Percentiles rank a stretch among this genome's conserved stretches.
phyloP scores from a whole-genome alignment of 2,329 filamentous ascomycete species.

The Colletotrichum echinochloae region DNA sequence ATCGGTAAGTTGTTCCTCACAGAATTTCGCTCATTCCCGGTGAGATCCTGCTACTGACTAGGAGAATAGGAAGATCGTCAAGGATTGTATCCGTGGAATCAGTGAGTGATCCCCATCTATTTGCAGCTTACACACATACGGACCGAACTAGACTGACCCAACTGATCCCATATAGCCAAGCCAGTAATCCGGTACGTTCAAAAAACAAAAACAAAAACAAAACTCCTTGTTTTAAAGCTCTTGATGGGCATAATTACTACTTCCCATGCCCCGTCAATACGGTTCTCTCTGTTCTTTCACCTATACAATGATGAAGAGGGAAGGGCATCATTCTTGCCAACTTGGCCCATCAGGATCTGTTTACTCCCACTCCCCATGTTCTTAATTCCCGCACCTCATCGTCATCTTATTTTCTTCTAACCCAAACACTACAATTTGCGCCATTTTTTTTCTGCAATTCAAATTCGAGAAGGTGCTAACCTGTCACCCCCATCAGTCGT shows the following conservation, averaged over 20 bases:
- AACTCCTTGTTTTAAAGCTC: constrained; percentile 10
- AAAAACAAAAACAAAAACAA: no score
- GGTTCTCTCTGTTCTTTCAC: not conserved
- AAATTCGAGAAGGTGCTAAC: not conserved
- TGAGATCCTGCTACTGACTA: not conserved
- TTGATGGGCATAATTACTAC: not conserved
- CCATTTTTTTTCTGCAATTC: not conserved
- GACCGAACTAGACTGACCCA: constrained; percentile 28
- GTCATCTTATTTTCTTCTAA: not conserved
- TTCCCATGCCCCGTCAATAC: constrained; percentile 22
- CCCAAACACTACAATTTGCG: not conserved
- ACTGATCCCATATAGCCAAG: constrained; percentile 56
- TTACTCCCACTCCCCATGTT: not conserved
- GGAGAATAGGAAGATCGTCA: constrained; percentile 58
- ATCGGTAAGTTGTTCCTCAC: constrained; percentile 42
- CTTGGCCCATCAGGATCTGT: not conserved
- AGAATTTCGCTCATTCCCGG: not conserved
- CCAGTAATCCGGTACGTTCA: constrained; percentile 63
- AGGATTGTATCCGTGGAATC: constrained; percentile 62
- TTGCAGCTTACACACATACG: constrained; percentile 40
- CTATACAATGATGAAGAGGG: no score
- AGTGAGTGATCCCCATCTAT: constrained; percentile 52
- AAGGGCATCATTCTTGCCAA: not conserved
- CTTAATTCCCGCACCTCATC: not conserved
- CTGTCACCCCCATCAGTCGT: constrained; percentile 58